Conservation (phyloP, 169 alveolate genomes). For the Plasmodium vivax region DNA sequence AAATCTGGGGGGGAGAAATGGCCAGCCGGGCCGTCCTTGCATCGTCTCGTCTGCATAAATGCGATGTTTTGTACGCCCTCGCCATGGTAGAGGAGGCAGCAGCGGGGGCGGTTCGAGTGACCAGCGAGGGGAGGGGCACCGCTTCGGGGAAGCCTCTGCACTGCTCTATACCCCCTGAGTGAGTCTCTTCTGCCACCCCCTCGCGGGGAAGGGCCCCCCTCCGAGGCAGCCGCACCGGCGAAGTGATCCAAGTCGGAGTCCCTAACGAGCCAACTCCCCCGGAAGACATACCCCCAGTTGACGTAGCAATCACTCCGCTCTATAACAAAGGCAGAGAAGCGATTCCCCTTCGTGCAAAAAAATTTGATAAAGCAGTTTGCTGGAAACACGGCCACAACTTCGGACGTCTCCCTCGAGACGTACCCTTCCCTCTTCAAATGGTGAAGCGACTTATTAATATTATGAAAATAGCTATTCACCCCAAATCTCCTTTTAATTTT, state of each 20-base stretch:
- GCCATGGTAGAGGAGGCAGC: not conserved
- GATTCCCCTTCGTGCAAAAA: constrained; percentile 10
- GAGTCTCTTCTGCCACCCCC: not conserved
- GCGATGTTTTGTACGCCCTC: constrained; percentile 31
- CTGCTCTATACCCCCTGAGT: not conserved
- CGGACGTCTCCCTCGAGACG: constrained; percentile 10
- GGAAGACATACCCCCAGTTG: constrained; percentile 14
- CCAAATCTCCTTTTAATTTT: constrained; percentile 12
- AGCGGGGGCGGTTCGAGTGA: not conserved
- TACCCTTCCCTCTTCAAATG: constrained; percentile 14
- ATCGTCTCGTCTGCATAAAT: not conserved
- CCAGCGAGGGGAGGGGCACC: not conserved
- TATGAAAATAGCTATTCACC: not conserved
- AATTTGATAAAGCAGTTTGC: not conserved
- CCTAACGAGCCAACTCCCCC: not conserved
- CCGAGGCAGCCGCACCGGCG: not conserved
- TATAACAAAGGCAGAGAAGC: constrained; percentile 30
- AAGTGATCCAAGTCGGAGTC: constrained; percentile 2
- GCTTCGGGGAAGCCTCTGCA: not conserved
- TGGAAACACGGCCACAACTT: constrained; percentile 36
- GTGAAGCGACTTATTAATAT: constrained; percentile 19
- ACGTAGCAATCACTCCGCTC: constrained; percentile 16
- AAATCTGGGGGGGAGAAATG: not conserved
- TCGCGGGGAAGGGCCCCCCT: not conserved
- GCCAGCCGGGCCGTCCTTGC: not conserved